Evolutionary conservation across 2,329 filamentous ascomycete genomes (phyloP).

Genomic region (Dactylellina cionopaga): DNA sequence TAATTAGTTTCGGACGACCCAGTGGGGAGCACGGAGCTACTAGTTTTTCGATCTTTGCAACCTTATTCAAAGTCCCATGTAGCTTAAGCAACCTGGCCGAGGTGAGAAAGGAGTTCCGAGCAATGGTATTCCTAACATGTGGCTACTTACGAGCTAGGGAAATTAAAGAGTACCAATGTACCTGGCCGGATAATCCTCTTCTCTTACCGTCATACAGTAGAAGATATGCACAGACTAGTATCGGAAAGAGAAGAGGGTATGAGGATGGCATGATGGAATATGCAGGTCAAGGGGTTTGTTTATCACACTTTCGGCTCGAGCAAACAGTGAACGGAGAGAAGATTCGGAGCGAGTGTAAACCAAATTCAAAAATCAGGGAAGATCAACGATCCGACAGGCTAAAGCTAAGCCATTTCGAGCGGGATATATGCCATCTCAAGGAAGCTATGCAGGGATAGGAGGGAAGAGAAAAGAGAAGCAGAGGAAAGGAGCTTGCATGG

Average conservation of each 20-base stretch:
- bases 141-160: slow-evolving; percentile 10
- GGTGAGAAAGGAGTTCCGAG: too few species aligned
- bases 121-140: too few species aligned
- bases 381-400: slow-evolving; percentile 25
- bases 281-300: slow-evolving; percentile 19
- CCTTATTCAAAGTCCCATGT: too few species aligned
- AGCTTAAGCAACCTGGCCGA: too few species aligned
- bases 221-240: slow-evolving; percentile 6
- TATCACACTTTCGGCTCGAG: slow-evolving; percentile 33
- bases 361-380: slow-evolving; percentile 28
- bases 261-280: slow-evolving; percentile 40
- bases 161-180: too few species aligned
- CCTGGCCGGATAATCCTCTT: slow-evolving; percentile 34
- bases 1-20: slow-evolving; percentile 13
- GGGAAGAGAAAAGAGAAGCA: background rate
- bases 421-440: slow-evolving; percentile 16
- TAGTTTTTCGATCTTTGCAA: background rate
- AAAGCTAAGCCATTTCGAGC: slow-evolving; percentile 40
- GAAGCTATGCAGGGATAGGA: slow-evolving; percentile 19
- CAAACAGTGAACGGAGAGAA: slow-evolving; percentile 5
- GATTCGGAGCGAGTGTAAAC: background rate
- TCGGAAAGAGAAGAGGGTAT: slow-evolving; percentile 12
- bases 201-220: background rate
- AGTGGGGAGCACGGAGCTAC: slow-evolving; percentile 1
- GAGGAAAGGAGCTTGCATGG: slow-evolving; percentile 32